Conservation (phyloP, 2,329 filamentous ascomycete genomes). For the Fusarium chlamydosporum region DNA sequence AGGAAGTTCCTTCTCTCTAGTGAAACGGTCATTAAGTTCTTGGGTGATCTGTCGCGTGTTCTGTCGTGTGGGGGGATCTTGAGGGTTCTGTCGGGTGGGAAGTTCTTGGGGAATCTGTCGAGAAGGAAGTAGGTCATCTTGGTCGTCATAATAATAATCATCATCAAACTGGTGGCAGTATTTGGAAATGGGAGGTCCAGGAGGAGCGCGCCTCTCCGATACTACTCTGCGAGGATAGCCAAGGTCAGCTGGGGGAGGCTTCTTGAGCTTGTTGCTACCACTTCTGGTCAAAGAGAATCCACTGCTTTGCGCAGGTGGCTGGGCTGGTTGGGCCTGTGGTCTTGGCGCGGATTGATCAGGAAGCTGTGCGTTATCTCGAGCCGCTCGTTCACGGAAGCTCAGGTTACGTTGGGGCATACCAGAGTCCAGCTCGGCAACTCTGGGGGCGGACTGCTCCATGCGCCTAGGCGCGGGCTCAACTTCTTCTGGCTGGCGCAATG, state of each 20-base stretch:
- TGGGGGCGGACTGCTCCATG: conserved; percentile 56
- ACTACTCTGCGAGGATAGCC: conserved; percentile 62
- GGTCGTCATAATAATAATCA: conserved; percentile 42
- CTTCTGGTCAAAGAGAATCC: conserved; percentile 61
- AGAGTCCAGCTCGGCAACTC: conserved; percentile 58
- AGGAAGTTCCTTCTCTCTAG: conserved; percentile 55
- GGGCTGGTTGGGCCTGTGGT: conserved; percentile 48
- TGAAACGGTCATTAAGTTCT: conserved; percentile 48
- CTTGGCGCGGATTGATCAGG: conserved; percentile 51
- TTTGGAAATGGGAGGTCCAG: conserved; percentile 24
- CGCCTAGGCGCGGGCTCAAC: conserved; percentile 29
- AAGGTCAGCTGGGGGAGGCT: conserved; percentile 68
- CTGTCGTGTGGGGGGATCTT: conserved; percentile 30
- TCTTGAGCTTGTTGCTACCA: conserved; percentile 71
- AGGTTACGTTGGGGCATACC: conserved; percentile 67
- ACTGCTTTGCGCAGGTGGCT: conserved; percentile 52
- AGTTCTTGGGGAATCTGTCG: conserved; percentile 36
- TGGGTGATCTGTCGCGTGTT: conserved; percentile 32
- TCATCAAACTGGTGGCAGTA: conserved; percentile 33
- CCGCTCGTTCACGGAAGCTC: conserved; percentile 72
- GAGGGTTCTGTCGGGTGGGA: conserved; percentile 30
- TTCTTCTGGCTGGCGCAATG: conserved; percentile 44
- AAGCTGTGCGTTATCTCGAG: conserved; percentile 59
- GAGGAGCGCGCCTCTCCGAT: conserved; percentile 55
- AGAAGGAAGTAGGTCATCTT: conserved; percentile 31